Base-by-base conservation (phyloP, 2,329 filamentous ascomycete genomes). In the Fusarium veterinarium region DNA sequence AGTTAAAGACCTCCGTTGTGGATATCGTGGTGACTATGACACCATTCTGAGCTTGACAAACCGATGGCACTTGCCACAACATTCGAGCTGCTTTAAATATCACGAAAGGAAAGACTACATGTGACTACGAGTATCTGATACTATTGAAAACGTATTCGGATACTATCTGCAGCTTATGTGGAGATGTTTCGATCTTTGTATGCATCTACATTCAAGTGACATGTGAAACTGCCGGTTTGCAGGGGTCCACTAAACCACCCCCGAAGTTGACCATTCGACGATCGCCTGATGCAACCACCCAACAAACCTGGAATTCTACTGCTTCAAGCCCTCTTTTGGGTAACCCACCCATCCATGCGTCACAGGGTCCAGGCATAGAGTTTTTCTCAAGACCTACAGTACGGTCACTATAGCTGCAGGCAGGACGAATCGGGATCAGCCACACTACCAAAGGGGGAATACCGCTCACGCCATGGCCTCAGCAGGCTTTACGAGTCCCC, bases 401-500 rank as follows among this genome's bases (percentile, higher is more conserved):
- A 59, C 44, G 19, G 33, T 60, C 55, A 41, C 25, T 41, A 56
- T 25, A 53, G 45, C 46, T 67, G 55, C 46, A 51, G 35, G 19
- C 42, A 64, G 57, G 48, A 44, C 71, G 58, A 72, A 73, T 73
- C 66, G 55, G 70, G 44, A 38, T 20, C 52, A 62, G 69, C 61
- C 60, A 71, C 53, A 56, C 53, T 33, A 51, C 40, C 45, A 52
- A 44, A 41, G 40, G 44, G 35, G 53, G 45, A 61, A 60, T 60
- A 65, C 69, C 46, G 60, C 68, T 72, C 56, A 60, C 60, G 64
- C 58, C 60, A 72, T 74, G 71, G 64, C 76, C 67, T 76, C 76
- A 61, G 65, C 76, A 64, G 76, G 63, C 65, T 74, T 68, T 60
- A 69, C 67, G 59, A 71, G 73, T 62, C 76, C 76, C 35, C 75